A percentile compares a stretch with the other conserved stretches of the same genome.
These are phyloP conservation scores for Trichopus zeylanicus DNA, from an alignment of 116 monocot species.

Conservation along the genomic window DNA sequence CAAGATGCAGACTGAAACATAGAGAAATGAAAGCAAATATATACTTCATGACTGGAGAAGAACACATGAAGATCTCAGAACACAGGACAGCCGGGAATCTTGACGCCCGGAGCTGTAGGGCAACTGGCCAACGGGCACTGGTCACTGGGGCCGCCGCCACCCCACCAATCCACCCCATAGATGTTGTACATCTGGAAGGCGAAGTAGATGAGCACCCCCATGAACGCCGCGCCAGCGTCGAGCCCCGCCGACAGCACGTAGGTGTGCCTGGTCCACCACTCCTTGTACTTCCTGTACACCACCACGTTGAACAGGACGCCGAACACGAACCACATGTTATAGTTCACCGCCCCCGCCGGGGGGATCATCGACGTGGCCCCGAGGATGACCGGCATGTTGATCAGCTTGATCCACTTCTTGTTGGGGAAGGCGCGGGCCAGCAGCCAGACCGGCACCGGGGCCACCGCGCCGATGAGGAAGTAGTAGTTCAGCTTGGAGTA, in stretches of 20 bases:
- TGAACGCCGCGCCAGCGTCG: slow-evolving; percentile 28
- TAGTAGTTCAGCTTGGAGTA: slow-evolving; percentile 26
- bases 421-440: slow-evolving; percentile 17
- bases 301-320: slow-evolving; percentile 20
- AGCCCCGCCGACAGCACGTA: slow-evolving; percentile 28
- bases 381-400: slow-evolving; percentile 30
- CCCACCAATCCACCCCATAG: slow-evolving; percentile 30
- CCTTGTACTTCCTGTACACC: slow-evolving; percentile 23
- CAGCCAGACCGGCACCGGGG: slow-evolving; percentile 31
- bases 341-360: slow-evolving; percentile 22
- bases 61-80: neutral
- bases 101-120: neutral
- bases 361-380: slow-evolving; percentile 13
- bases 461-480: slow-evolving; percentile 25
- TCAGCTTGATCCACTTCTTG: slow-evolving; percentile 22
- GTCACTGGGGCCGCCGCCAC: neutral
- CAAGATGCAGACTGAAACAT: no score
- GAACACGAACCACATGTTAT: slow-evolving; percentile 18
- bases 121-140: neutral
- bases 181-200: slow-evolving; percentile 8
- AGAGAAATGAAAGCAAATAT: no score
- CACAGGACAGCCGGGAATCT: neutral
- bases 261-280: slow-evolving; percentile 29
- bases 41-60: neutral
- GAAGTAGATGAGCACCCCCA: slow-evolving; percentile 20